Evolutionary conservation across 176 grass and related monocot species (phyloP), one percentile per base, ranked within the genome.

Genomic region (Elymus sibiricus): DNA sequence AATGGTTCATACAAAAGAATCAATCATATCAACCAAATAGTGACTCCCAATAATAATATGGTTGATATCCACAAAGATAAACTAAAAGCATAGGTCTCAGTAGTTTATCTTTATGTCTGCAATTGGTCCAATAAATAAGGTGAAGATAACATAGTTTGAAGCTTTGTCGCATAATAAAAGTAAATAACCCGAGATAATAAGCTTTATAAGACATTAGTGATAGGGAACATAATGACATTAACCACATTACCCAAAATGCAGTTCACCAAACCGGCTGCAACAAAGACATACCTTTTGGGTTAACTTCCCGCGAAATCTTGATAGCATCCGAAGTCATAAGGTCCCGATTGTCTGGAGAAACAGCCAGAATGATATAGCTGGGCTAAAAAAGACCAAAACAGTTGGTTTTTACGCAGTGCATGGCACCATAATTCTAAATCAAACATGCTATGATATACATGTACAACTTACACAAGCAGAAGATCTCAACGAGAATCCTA

Each of bases 261-360:
- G 13, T 82, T 64, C 4, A 29, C 29, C 29, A 29, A 29, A 29
- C 29, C 29, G 29, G 29, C 29, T 29, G 29, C 29, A 29, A 29
- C 29, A 29, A 61, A 79, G 9, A 39, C 27, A 35, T 96, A 95
- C 96, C 93, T 93, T 98, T 98, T 12, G 93, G 96, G 39, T 95
- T 93, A 74, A 98, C 91, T 91, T 98, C 96, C 38, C 88, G 88
- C 44, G 93, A 95, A 83, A 98, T 95, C 82, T 95, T 98, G 51
- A 98, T 98, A 76, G 96, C 96, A 92, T 98, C 90, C 72, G 90
- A 98, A 82, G 96, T 98, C 63, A 88, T 92, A 85, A 95, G 93
- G 86, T 98, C 93, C 84, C 92, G 88, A 83, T 98, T 98, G 70
- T 93, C 93, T 87, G 91, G 91, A 85, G 96, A 98, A 89, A 98